These are phyloP conservation scores for Leucocoprinus sp. DNA, from an alignment of 768 basidiomycete genomes.

Conservation along the genomic window DNA sequence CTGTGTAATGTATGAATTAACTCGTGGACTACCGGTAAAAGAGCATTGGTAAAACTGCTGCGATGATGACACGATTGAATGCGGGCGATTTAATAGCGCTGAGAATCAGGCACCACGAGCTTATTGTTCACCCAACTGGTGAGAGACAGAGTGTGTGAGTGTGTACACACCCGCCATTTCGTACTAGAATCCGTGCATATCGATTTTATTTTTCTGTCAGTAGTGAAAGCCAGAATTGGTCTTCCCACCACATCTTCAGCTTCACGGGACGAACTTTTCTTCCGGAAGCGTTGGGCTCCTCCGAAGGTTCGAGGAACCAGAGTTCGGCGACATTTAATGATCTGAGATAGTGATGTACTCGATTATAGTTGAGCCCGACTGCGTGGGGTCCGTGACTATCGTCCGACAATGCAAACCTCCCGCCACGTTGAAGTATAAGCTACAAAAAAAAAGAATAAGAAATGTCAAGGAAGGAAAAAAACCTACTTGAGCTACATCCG, in stretches of 20 bases:
- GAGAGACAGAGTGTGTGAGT: no score
- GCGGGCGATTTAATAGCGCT: no score
- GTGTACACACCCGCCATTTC: no score
- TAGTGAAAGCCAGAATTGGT: constrained; percentile 44
- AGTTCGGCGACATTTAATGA: constrained; percentile 52
- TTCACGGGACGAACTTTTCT: constrained; percentile 35
- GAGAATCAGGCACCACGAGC: no score
- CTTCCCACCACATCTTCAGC: constrained; percentile 46
- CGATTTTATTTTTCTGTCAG: neutral
- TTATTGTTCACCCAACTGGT: neutral
- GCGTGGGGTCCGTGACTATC: constrained; percentile 90
- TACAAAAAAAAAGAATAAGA: constrained; percentile 22
- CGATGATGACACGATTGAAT: no score
- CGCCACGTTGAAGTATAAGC: constrained; percentile 63
- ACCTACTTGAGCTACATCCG: constrained; percentile 64
- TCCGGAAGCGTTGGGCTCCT: constrained; percentile 35
- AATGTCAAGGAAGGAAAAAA: neutral
- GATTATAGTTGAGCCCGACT: constrained; percentile 81
- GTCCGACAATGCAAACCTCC: constrained; percentile 83
- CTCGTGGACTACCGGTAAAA: no score
- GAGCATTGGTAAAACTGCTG: no score
- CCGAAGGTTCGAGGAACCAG: constrained; percentile 47
- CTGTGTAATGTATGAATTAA: no score
- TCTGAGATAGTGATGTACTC: constrained; percentile 56
- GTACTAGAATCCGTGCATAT: no score